Percentiles rank a stretch among this genome's conserved stretches.
Evolutionary conservation across 352 stramenopile species (phyloP).

Genomic region (Aphanomyces astaci): DNA sequence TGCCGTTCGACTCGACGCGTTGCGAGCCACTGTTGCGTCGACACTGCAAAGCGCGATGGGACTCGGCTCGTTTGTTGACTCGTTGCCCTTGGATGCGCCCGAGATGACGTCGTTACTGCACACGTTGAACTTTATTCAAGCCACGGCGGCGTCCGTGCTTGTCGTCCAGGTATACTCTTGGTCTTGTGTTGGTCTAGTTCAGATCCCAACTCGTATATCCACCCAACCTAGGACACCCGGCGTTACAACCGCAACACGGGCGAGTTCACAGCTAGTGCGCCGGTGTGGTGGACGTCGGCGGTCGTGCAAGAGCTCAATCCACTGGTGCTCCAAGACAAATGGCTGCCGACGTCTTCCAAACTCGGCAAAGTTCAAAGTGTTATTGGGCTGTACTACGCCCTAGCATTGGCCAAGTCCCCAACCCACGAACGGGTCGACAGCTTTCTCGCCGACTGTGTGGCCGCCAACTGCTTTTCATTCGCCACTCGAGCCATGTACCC

Average conservation of each 20-base stretch:
- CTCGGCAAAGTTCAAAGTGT: slow-evolving; percentile 13
- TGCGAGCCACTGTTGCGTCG: slow-evolving; percentile 61
- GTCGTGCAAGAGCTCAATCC: neutral
- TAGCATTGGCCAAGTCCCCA: neutral
- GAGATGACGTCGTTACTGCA: slow-evolving; percentile 71
- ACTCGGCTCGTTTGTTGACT: slow-evolving; percentile 7
- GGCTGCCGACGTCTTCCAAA: neutral
- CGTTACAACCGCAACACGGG: slow-evolving; percentile 31
- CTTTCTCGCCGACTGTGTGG: neutral
- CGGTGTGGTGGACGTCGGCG: neutral
- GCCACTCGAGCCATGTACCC: neutral
- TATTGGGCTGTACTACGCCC: neutral
- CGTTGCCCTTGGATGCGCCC: slow-evolving; percentile 34
- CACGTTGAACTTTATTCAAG: slow-evolving; percentile 54
- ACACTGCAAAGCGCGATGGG: slow-evolving; percentile 7
- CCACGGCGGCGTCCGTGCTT: slow-evolving; percentile 52
- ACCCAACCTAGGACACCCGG: slow-evolving; percentile 26
- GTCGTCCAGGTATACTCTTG: slow-evolving; percentile 27
- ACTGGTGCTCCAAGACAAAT: slow-evolving; percentile 1
- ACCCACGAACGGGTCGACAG: neutral
- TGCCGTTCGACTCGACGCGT: slow-evolving; percentile 34
- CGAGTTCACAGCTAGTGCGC: neutral
- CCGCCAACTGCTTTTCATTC: neutral
- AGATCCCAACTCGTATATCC: neutral
- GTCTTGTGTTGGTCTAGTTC: no score